phyloP scores from a whole-genome alignment of 306 rosid genomes.

The Leucaena leucocephala region DNA sequence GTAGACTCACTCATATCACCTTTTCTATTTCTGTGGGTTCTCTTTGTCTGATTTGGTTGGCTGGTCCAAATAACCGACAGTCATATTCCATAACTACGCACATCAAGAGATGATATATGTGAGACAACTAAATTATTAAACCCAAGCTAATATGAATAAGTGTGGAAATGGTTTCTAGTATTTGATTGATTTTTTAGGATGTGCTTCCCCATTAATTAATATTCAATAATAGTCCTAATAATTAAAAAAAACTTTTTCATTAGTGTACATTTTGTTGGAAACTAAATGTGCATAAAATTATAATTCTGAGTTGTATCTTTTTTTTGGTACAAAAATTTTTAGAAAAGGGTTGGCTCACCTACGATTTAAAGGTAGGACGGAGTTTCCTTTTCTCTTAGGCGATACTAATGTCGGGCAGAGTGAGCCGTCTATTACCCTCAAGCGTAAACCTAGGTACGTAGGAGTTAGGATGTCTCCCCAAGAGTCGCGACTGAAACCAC shows the following conservation, averaged over 20 bases:
- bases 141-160: neutral
- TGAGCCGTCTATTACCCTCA: too few species aligned
- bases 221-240: neutral
- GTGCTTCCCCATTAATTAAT: neutral
- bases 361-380: too few species aligned
- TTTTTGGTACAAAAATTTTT: too few species aligned
- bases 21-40: neutral
- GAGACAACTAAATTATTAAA: neutral
- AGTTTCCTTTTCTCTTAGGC: too few species aligned
- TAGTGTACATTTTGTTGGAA: neutral
- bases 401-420: too few species aligned
- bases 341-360: too few species aligned
- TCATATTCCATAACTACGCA: neutral
- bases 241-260: neutral
- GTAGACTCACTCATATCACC: too few species aligned
- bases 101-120: neutral
- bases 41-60: neutral
- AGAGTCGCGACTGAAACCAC: too few species aligned
- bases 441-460: too few species aligned
- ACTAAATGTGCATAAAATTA: too few species aligned
- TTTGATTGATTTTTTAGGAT: neutral
- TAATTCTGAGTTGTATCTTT: too few species aligned
- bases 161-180: neutral
- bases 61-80: neutral
- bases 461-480: too few species aligned